Evolutionary conservation across 306 rosid species (phyloP).

Genomic region (Glycyrrhiza uralensis): DNA sequence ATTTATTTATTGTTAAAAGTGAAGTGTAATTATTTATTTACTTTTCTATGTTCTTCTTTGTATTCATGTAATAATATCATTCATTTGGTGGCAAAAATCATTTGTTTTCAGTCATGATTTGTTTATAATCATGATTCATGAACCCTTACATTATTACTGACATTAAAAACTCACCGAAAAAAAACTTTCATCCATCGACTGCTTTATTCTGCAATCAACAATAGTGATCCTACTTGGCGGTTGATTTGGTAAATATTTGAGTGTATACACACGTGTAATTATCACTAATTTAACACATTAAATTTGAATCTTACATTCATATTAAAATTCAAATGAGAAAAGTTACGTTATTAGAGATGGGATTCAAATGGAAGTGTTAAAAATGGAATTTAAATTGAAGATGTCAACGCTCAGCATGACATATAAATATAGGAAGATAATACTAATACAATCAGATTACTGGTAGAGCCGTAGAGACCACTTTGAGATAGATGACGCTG

Average conservation of each 20-base stretch:
- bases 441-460: background rate
- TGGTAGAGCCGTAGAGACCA: too few relatives aligned
- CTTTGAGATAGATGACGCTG: background rate
- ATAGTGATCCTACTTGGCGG: background rate
- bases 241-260: background rate
- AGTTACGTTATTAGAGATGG: background rate
- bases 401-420: too few relatives aligned
- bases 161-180: background rate
- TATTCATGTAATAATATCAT: background rate
- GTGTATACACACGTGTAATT: too few relatives aligned
- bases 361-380: background rate
- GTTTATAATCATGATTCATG: too few relatives aligned
- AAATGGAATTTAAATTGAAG: background rate
- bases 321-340: background rate
- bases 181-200: background rate
- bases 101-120: background rate
- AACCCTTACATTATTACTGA: background rate
- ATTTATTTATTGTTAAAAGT: background rate
- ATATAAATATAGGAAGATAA: too few relatives aligned
- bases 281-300: too few relatives aligned
- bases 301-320: background rate
- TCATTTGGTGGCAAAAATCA: conserved; percentile 9
- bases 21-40: background rate
- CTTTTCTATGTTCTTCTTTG: background rate
- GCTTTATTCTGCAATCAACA: background rate